Conservation (phyloP, 164 flowering plant genomes). For the Chimonanthus salicifolius region DNA sequence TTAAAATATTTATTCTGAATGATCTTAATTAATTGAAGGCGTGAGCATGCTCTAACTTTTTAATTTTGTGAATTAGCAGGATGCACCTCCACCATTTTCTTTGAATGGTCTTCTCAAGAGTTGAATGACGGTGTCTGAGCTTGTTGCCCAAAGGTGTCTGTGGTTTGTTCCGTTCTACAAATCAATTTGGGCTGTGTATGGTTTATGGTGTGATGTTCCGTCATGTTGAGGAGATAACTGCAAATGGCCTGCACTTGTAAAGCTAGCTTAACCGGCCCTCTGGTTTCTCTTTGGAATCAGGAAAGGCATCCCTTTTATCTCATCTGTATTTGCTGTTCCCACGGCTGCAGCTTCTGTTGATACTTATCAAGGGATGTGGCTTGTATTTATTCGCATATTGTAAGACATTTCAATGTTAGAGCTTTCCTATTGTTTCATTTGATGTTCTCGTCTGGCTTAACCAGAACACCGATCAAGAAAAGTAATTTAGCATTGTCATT, state of each 20-base stretch:
- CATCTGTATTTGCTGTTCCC: not conserved
- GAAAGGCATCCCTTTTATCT: not conserved
- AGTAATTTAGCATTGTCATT: not conserved
- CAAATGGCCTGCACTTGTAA: not conserved
- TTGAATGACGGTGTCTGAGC: constrained; percentile 17
- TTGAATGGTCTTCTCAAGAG: constrained; percentile 67
- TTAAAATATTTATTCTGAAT: not conserved
- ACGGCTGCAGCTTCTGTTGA: not conserved
- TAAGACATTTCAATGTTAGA: not conserved
- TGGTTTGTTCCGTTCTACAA: constrained; percentile 6
- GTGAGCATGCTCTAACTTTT: constrained; percentile 3
- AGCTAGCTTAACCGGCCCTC: not conserved
- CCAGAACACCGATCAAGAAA: not conserved
- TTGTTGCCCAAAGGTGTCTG: constrained; percentile 1
- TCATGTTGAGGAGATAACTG: constrained; percentile 2
- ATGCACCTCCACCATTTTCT: constrained; percentile 55
- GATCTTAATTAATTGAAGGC: not conserved
- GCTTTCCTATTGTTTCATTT: not conserved
- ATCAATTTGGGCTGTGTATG: constrained; percentile 8
- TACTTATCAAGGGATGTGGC: not conserved
- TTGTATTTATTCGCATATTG: not conserved
- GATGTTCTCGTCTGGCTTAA: not conserved
- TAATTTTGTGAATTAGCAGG: constrained; percentile 33
- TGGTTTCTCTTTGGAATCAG: not conserved
- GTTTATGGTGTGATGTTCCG: constrained; percentile 10